Conservation (phyloP, 2,329 filamentous ascomycete species). For the Ramularia endophylla region DNA sequence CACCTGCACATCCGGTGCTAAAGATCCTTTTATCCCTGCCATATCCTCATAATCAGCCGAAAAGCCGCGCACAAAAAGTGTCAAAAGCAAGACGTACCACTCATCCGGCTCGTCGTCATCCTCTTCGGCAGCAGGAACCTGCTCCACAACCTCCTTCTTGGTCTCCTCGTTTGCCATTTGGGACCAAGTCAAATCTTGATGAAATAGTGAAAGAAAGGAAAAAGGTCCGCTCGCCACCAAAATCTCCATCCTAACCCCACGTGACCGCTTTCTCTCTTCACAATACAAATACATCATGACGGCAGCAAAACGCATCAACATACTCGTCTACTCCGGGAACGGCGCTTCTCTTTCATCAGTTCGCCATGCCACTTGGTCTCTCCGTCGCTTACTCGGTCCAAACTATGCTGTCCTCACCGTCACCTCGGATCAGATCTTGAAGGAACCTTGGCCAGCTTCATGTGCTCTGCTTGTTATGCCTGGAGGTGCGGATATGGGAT, state of each 20-base stretch:
- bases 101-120: constrained; percentile 86
- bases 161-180: constrained; percentile 28
- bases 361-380: constrained; percentile 77
- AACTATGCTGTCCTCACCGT: constrained; percentile 91
- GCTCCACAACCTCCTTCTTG: constrained; percentile 15
- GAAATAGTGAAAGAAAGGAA: constrained; percentile 4
- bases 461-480: constrained; percentile 89
- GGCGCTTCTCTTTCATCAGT: constrained; percentile 86
- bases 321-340: constrained; percentile 85
- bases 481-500: constrained; percentile 88
- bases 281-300: constrained; percentile 12
- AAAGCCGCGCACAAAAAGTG: background rate
- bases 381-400: constrained; percentile 78
- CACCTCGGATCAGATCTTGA: constrained; percentile 69
- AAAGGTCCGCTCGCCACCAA: constrained; percentile 1
- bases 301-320: constrained; percentile 67
- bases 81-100: constrained; percentile 57
- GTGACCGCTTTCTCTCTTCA: constrained; percentile 8
- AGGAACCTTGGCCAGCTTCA: constrained; percentile 83
- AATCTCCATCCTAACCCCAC: constrained; percentile 5
- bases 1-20: constrained; percentile 90
- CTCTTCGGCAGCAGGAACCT: constrained; percentile 38
- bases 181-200: constrained; percentile 3
- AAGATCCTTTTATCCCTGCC: constrained; percentile 94
- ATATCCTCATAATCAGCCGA: constrained; percentile 10